A percentile compares a stretch with the other conserved stretches of the same genome.
These are phyloP conservation scores for Acanthamoeba quina DNA, from an alignment of 208 protist genomes.

Conservation along the genomic window DNA sequence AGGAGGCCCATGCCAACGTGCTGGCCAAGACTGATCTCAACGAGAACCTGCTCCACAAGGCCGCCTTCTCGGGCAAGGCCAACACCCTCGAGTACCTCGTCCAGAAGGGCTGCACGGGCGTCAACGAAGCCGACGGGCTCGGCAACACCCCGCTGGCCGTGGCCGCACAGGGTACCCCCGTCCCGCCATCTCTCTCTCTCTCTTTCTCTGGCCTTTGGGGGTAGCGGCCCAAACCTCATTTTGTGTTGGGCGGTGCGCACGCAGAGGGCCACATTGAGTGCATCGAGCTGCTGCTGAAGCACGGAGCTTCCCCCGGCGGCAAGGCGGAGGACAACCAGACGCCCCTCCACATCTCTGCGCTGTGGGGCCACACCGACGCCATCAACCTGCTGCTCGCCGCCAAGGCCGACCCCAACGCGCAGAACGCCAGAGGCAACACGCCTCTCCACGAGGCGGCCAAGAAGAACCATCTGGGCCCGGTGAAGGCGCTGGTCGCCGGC, in stretches of 20 bases:
- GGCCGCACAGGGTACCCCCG: conserved; percentile 82
- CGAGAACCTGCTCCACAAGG: conserved; percentile 86
- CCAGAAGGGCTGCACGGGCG: background rate
- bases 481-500: conserved; percentile 32
- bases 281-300: conserved; percentile 82
- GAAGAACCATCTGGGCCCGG: background rate
- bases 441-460: conserved; percentile 87
- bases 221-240: too few relatives aligned
- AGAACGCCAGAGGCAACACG: conserved; percentile 81
- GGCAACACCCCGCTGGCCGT: conserved; percentile 29
- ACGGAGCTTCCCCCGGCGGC: conserved; percentile 81
- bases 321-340: conserved; percentile 86
- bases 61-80: conserved; percentile 81
- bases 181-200: too few relatives aligned
- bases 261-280: conserved; percentile 71
- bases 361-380: conserved; percentile 82
- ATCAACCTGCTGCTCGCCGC: conserved; percentile 83
- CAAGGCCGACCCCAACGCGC: conserved; percentile 87
- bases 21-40: conserved; percentile 76
- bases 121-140: conserved; percentile 9
- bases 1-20: background rate
- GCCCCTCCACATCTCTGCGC: conserved; percentile 88
- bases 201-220: background rate
- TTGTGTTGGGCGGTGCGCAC: background rate
- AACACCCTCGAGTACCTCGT: background rate